Conservation (phyloP, 441 rosid species). For the Metrosideros polymorpha region DNA sequence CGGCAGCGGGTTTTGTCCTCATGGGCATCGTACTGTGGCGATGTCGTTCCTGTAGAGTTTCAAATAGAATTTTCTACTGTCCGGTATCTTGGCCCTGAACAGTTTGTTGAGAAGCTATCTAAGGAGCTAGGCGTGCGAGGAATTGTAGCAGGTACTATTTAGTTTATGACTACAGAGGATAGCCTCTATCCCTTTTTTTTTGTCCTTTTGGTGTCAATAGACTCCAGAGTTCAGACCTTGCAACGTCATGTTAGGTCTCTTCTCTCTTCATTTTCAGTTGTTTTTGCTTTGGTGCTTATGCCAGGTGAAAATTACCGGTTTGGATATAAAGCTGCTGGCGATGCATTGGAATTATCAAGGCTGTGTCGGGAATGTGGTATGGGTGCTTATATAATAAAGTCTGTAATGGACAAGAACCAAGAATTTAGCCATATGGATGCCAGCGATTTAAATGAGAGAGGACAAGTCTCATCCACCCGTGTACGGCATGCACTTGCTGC, state of each 20-base stretch:
- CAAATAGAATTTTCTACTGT: constrained; percentile 59
- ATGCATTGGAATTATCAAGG: constrained; percentile 55
- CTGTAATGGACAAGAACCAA: constrained; percentile 78
- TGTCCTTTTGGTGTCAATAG: neutral
- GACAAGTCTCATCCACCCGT: constrained; percentile 89
- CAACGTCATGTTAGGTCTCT: neutral
- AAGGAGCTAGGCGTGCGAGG: constrained; percentile 61
- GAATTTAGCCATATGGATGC: constrained; percentile 17
- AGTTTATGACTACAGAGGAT: neutral
- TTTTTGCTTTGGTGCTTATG: neutral
- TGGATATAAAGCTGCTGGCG: constrained; percentile 80
- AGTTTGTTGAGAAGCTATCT: constrained; percentile 78
- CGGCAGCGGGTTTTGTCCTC: constrained; percentile 61
- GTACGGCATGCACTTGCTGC: constrained; percentile 71
- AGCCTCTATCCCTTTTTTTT: neutral
- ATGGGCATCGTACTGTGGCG: constrained; percentile 63
- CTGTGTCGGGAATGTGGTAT: constrained; percentile 60
- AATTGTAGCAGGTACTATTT: constrained; percentile 62
- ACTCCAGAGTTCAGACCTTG: neutral
- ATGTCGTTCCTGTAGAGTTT: constrained; percentile 49
- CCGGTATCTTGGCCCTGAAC: constrained; percentile 59
- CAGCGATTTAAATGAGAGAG: constrained; percentile 50
- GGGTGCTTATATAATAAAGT: constrained; percentile 46
- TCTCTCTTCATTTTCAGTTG: neutral
- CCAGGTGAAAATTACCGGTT: constrained; percentile 81